Percentiles rank a stretch among this genome's conserved stretches.
Evolutionary conservation across 2,329 filamentous ascomycete genomes (phyloP).

Genomic region (Aspergillus versicolor): DNA sequence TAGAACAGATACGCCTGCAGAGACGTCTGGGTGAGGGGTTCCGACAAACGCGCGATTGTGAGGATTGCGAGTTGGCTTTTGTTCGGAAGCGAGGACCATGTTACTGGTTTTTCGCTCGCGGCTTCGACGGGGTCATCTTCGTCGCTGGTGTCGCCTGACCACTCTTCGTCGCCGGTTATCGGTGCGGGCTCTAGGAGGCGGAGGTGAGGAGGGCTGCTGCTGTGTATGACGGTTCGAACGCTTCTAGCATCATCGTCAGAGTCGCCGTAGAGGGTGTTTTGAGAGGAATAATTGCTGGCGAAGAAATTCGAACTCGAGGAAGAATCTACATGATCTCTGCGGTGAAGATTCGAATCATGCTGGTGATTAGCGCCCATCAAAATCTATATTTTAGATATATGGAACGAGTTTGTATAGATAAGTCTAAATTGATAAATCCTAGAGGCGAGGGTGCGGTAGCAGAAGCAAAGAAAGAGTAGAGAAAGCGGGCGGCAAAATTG

Average conservation of each 20-base stretch:
- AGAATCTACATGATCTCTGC: slow-evolving; percentile 16
- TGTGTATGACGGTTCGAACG: slow-evolving; percentile 19
- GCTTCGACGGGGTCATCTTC: slow-evolving; percentile 17
- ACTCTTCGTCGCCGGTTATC: slow-evolving; percentile 13
- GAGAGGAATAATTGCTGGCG: background rate
- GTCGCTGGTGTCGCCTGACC: slow-evolving; percentile 16
- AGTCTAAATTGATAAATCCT: background rate
- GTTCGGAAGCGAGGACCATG: slow-evolving; percentile 71
- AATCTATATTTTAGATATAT: background rate
- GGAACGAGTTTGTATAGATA: background rate
- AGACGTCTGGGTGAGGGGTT: slow-evolving; percentile 78
- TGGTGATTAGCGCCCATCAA: slow-evolving; percentile 17
- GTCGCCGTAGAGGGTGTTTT: background rate
- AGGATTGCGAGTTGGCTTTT: slow-evolving; percentile 77
- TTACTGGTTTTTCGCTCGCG: slow-evolving; percentile 49
- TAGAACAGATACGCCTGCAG: slow-evolving; percentile 82
- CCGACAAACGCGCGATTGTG: slow-evolving; percentile 74
- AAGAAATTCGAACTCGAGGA: background rate
- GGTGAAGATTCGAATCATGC: slow-evolving; percentile 3
- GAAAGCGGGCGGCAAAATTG: background rate
- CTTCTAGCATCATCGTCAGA: slow-evolving; percentile 19
- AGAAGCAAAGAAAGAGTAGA: background rate
- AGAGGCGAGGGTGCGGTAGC: background rate
- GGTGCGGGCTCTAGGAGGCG: slow-evolving; percentile 17
- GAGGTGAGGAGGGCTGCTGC: slow-evolving; percentile 5